These are phyloP conservation scores for Zalaria obscura DNA, from an alignment of 2,329 filamentous ascomycete genomes.

Conservation along the genomic window DNA sequence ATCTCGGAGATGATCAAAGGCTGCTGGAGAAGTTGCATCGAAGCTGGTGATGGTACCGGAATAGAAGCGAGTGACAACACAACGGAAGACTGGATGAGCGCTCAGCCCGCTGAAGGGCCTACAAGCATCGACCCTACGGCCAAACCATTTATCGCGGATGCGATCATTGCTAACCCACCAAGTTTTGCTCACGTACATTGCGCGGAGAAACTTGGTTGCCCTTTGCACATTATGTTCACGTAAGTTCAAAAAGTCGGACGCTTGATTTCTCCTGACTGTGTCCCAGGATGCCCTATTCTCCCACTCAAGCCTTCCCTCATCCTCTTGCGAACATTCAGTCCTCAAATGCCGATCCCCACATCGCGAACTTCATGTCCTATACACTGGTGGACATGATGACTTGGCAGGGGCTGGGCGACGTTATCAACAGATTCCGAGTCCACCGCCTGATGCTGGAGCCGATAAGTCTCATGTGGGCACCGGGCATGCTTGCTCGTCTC, in stretches of 20 bases:
- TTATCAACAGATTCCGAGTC: slow-evolving; percentile 78
- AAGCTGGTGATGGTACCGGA: slow-evolving; percentile 53
- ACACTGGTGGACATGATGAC: slow-evolving; percentile 81
- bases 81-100: slow-evolving; percentile 19
- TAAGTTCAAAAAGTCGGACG: neutral
- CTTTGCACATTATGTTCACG: slow-evolving; percentile 80
- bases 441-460: slow-evolving; percentile 61
- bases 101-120: slow-evolving; percentile 8
- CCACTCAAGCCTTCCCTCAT: slow-evolving; percentile 74
- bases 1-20: slow-evolving; percentile 71
- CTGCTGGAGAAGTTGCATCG: slow-evolving; percentile 76
- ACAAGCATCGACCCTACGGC: slow-evolving; percentile 3
- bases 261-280: too few relatives aligned
- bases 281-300: slow-evolving; percentile 65
- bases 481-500: slow-evolving; percentile 61
- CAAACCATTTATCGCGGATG: slow-evolving; percentile 68
- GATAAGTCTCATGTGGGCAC: slow-evolving; percentile 68
- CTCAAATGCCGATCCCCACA: slow-evolving; percentile 58
- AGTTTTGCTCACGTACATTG: slow-evolving; percentile 65
- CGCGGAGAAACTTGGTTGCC: slow-evolving; percentile 61
- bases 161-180: slow-evolving; percentile 65
- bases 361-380: slow-evolving; percentile 74
- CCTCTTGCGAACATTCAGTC: slow-evolving; percentile 71
- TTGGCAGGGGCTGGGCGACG: slow-evolving; percentile 81
- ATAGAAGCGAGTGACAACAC: slow-evolving; percentile 17